These are phyloP conservation scores for Ehretia macrophylla DNA, from an alignment of 257 asterid genomes.

Conservation along the genomic window DNA sequence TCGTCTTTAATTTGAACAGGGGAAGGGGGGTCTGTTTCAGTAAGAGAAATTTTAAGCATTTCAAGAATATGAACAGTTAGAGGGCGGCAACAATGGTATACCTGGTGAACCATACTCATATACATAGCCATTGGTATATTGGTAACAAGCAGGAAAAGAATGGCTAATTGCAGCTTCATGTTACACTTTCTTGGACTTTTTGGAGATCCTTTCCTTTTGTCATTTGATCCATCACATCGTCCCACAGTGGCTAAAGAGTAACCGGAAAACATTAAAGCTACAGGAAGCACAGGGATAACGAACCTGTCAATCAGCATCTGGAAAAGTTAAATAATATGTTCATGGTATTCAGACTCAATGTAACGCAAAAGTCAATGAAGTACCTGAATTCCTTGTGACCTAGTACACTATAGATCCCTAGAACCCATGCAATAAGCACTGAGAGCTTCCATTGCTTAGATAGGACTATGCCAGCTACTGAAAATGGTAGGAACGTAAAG, in stretches of 20 bases:
- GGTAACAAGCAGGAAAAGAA: slow-evolving; percentile 58
- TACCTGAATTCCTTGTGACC: slow-evolving; percentile 99
- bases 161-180: slow-evolving; percentile 38
- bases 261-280: slow-evolving; percentile 83
- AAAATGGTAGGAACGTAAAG: slow-evolving; percentile 73
- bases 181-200: slow-evolving; percentile 20
- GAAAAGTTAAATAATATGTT: neutral
- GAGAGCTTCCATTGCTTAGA: slow-evolving; percentile 74
- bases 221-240: slow-evolving; percentile 17
- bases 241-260: slow-evolving; percentile 56
- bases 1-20: no score
- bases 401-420: slow-evolving; percentile 81
- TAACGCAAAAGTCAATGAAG: slow-evolving; percentile 1
- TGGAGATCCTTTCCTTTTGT: slow-evolving; percentile 26
- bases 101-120: slow-evolving; percentile 97
- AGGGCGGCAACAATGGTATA: slow-evolving; percentile 7
- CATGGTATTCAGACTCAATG: slow-evolving; percentile 3
- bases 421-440: slow-evolving; percentile 78
- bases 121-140: slow-evolving; percentile 92
- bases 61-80: neutral
- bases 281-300: slow-evolving; percentile 94
- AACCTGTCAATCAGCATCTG: slow-evolving; percentile 59
- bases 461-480: slow-evolving; percentile 53
- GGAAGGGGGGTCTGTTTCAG: neutral
- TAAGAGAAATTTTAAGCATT: neutral